These are phyloP conservation scores for Pilaira anomala DNA, from an alignment of 192 early-diverging fungal species.

Conservation along the genomic window DNA sequence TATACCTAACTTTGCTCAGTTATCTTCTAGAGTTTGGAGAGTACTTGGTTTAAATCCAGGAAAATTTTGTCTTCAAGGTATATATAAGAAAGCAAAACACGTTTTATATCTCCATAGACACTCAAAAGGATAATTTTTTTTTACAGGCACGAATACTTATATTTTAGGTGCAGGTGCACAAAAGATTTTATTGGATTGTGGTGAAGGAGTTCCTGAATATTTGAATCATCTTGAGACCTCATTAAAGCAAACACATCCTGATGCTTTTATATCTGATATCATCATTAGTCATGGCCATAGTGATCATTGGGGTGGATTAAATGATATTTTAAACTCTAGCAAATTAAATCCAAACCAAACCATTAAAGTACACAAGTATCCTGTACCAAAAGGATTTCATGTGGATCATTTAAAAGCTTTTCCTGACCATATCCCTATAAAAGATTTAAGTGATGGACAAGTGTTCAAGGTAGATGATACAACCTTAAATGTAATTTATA, in stretches of 20 bases:
- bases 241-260: conserved; percentile 44
- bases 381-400: conserved; percentile 24
- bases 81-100: too few relatives aligned
- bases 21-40: conserved; percentile 60
- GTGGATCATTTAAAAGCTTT: conserved; percentile 28
- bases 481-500: conserved; percentile 60
- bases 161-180: conserved; percentile 71
- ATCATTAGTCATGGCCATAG: conserved; percentile 79
- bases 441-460: conserved; percentile 51
- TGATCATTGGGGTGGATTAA: conserved; percentile 77
- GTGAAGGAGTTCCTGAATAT: conserved; percentile 75
- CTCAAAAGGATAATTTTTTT: conserved; percentile 1
- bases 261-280: conserved; percentile 58
- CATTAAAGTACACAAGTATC: conserved; percentile 23
- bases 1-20: conserved; percentile 49
- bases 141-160: conserved; percentile 80
- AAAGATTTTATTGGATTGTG: conserved; percentile 75
- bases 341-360: conserved; percentile 12
- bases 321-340: conserved; percentile 31
- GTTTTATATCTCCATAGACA: neutral
- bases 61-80: conserved; percentile 76
- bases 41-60: conserved; percentile 79
- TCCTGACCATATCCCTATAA: conserved; percentile 21
- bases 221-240: conserved; percentile 48
- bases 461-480: conserved; percentile 60